Percentiles rank a stretch among this genome's conserved stretches.
Conservation (phyloP, 352 stramenopile species). For the Pythium aristosporum region DNA sequence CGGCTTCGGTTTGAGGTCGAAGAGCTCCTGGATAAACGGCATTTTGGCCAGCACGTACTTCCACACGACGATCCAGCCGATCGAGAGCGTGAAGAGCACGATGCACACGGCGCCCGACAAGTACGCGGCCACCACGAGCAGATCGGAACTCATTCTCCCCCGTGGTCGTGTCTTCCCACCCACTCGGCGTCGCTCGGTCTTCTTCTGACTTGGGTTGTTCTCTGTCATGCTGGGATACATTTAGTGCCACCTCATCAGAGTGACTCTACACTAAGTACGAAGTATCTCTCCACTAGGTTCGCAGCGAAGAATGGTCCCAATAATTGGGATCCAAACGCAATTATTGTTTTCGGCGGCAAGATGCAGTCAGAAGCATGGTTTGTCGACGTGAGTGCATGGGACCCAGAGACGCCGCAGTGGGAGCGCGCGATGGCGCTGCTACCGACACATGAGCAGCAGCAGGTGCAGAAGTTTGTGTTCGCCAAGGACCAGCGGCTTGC, state of each 20-base stretch:
- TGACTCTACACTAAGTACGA: neutral
- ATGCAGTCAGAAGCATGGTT: constrained; percentile 21
- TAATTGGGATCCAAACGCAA: neutral
- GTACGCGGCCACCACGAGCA: constrained; percentile 65
- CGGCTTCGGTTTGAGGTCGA: constrained; percentile 72
- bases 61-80: constrained; percentile 84
- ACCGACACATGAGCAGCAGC: constrained; percentile 37
- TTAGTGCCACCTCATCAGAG: neutral
- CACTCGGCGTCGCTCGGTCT: neutral
- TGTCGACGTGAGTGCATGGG: constrained; percentile 47
- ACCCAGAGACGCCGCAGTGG: constrained; percentile 37
- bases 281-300: neutral
- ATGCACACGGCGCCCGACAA: constrained; percentile 75
- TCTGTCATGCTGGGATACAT: neutral
- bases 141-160: constrained; percentile 40
- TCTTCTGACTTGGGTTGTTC: constrained; percentile 1
- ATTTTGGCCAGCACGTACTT: constrained; percentile 84
- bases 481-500: constrained; percentile 66
- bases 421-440: constrained; percentile 34
- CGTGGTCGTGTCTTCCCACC: neutral
- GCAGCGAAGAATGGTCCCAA: neutral
- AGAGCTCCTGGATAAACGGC: constrained; percentile 80
- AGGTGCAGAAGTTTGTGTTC: constrained; percentile 64
- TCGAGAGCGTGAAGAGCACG: constrained; percentile 71
- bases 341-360: neutral